phyloP scores from a whole-genome alignment of 495 filamentous ascomycete species.

The Penicillium goetzii region DNA sequence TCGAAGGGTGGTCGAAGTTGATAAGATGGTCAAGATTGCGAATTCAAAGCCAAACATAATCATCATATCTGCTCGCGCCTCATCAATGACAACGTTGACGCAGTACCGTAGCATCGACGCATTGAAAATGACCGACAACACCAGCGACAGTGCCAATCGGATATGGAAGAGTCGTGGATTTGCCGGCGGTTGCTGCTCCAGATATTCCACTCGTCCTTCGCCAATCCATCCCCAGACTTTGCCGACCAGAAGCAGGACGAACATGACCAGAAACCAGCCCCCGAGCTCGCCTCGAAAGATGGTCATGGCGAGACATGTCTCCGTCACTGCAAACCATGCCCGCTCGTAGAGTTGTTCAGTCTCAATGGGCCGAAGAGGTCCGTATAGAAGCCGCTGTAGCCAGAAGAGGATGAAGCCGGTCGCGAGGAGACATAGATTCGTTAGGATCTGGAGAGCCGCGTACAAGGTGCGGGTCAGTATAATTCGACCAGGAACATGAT shows the following conservation, averaged over 20 bases:
- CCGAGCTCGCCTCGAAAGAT: conserved; percentile 96
- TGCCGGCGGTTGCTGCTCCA: conserved; percentile 92
- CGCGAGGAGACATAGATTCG: conserved; percentile 80
- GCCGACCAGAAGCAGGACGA: conserved; percentile 84
- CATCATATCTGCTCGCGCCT: conserved; percentile 96
- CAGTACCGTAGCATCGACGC: conserved; percentile 77
- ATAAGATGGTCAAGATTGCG: conserved; percentile 78
- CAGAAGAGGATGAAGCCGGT: conserved; percentile 78
- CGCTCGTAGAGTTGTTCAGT: conserved; percentile 97
- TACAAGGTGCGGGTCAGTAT: conserved; percentile 16
- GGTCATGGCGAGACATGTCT: conserved; percentile 98
- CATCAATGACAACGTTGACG: conserved; percentile 76
- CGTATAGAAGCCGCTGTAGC: conserved; percentile 88
- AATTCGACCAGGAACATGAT: neutral
- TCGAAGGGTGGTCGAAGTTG: conserved; percentile 73
- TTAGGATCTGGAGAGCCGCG: conserved; percentile 69
- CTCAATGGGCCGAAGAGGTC: conserved; percentile 88
- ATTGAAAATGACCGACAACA: conserved; percentile 77
- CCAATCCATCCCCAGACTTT: conserved; percentile 99
- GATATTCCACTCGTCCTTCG: conserved; percentile 87
- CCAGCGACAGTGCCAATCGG: conserved; percentile 75
- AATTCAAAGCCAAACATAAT: conserved; percentile 99
- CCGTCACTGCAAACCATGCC: conserved; percentile 95
- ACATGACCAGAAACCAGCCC: conserved; percentile 93
- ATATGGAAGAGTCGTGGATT: conserved; percentile 90